Conservation (phyloP, 2,329 filamentous ascomycete genomes). For the Aureobasidium lini region DNA sequence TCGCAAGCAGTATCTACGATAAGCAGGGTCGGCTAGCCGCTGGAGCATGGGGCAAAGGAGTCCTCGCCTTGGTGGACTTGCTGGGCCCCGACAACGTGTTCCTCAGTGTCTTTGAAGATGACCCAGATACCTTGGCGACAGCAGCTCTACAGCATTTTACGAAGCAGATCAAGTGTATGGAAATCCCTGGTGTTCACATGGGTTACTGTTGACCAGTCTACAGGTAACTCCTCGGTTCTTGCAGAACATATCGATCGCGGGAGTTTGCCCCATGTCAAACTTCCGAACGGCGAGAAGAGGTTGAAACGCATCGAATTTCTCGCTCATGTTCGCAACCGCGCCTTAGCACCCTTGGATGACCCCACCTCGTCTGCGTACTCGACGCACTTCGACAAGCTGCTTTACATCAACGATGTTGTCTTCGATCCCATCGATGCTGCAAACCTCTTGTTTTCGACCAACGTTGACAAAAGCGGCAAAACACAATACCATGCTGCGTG, state of each 20-base stretch:
- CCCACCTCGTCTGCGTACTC: constrained; percentile 31
- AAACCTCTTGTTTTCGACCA: constrained; percentile 58
- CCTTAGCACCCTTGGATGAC: constrained; percentile 54
- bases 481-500: constrained; percentile 59
- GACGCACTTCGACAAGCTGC: constrained; percentile 46
- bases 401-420: constrained; percentile 61
- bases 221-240: constrained; percentile 45
- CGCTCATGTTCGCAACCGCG: constrained; percentile 64
- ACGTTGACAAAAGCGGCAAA: constrained; percentile 43
- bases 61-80: constrained; percentile 56
- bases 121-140: constrained; percentile 24
- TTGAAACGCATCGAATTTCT: constrained; percentile 68
- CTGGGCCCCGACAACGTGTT: constrained; percentile 62
- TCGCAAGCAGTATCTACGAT: constrained; percentile 65
- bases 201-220: neutral
- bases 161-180: constrained; percentile 24
- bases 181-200: neutral
- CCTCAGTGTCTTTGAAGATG: constrained; percentile 67
- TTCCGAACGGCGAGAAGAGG: constrained; percentile 56
- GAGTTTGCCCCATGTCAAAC: constrained; percentile 43
- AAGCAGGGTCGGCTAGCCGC: constrained; percentile 50
- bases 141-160: constrained; percentile 27
- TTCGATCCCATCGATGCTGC: constrained; percentile 53
- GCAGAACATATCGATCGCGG: constrained; percentile 52
- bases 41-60: constrained; percentile 56